A percentile compares a stretch with the other conserved stretches of the same genome.
These are phyloP conservation scores for Haplosporangium sp. DNA, from an alignment of 371 early-diverging fungal genomes.

Conservation along the genomic window DNA sequence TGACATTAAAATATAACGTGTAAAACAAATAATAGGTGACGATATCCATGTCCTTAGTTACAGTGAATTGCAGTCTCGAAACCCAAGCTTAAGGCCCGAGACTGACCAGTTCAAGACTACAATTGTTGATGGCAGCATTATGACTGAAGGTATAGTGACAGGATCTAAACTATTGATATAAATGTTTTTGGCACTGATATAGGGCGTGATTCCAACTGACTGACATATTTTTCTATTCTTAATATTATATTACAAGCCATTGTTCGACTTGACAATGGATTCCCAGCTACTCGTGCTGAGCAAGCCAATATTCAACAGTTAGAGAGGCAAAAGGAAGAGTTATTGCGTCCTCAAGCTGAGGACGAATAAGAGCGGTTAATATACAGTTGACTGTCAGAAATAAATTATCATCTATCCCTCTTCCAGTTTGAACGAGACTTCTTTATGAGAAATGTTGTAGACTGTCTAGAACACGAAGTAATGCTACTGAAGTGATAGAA, in stretches of 20 bases:
- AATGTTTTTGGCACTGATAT: too few relatives aligned
- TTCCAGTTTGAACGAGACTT: too few relatives aligned
- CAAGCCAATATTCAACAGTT: constrained; percentile 10
- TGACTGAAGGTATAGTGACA: constrained; percentile 34
- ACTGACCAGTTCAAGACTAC: constrained; percentile 48
- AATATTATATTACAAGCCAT: constrained; percentile 16
- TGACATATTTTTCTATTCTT: background rate
- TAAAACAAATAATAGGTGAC: constrained; percentile 8
- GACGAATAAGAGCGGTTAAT: constrained; percentile 10
- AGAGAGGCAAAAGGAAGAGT: constrained; percentile 36
- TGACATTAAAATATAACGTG: background rate
- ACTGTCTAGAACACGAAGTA: too few relatives aligned
- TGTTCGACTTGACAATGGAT: constrained; percentile 39
- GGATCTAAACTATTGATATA: background rate
- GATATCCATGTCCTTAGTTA: constrained; percentile 38
- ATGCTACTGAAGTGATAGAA: too few relatives aligned
- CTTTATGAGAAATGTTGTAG: too few relatives aligned
- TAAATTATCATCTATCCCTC: too few relatives aligned
- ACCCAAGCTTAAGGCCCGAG: constrained; percentile 31
- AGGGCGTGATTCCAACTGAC: too few relatives aligned
- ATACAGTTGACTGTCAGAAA: too few relatives aligned
- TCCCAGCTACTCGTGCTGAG: constrained; percentile 40
- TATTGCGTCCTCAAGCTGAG: constrained; percentile 21
- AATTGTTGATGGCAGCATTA: constrained; percentile 23
- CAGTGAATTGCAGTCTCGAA: constrained; percentile 18